Evolutionary conservation across 106 monocot genomes (phyloP).

Genomic region (Chionographis japonica): DNA sequence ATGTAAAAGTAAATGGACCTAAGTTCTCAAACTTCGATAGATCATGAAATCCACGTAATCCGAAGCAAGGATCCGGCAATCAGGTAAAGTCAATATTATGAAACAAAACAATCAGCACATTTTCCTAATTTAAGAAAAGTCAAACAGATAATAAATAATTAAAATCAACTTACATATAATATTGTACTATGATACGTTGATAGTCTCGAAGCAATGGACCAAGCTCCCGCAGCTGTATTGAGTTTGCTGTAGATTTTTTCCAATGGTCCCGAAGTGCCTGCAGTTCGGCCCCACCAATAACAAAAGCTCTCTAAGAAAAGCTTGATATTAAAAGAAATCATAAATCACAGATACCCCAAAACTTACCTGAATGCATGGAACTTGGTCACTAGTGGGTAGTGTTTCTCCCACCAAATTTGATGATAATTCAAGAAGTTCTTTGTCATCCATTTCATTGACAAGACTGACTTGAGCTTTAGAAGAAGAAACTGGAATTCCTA

Average conservation of each 20-base stretch:
- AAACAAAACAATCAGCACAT: neutral
- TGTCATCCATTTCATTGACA: slow-evolving; percentile 57
- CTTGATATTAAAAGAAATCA: neutral
- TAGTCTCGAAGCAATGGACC: slow-evolving; percentile 90
- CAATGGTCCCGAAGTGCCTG: slow-evolving; percentile 78
- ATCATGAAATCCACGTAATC: no score
- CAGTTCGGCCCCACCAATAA: slow-evolving; percentile 5
- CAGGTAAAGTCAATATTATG: no score
- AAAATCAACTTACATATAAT: slow-evolving; percentile 37
- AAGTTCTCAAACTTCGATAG: no score
- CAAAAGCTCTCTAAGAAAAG: neutral
- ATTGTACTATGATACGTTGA: slow-evolving; percentile 65
- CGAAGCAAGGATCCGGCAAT: no score
- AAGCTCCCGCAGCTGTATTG: slow-evolving; percentile 67
- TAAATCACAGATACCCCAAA: neutral
- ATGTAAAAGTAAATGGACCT: no score
- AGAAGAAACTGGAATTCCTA: slow-evolving; percentile 56
- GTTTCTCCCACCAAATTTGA: slow-evolving; percentile 53
- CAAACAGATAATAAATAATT: no score
- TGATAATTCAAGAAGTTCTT: slow-evolving; percentile 70
- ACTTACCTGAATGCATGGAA: slow-evolving; percentile 55
- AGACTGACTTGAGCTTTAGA: slow-evolving; percentile 22
- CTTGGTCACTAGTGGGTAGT: slow-evolving; percentile 36
- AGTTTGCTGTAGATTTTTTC: slow-evolving; percentile 55
- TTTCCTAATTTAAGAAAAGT: neutral